Conservation (phyloP, 352 stramenopile species). For the Globisporangium cystogenes region DNA sequence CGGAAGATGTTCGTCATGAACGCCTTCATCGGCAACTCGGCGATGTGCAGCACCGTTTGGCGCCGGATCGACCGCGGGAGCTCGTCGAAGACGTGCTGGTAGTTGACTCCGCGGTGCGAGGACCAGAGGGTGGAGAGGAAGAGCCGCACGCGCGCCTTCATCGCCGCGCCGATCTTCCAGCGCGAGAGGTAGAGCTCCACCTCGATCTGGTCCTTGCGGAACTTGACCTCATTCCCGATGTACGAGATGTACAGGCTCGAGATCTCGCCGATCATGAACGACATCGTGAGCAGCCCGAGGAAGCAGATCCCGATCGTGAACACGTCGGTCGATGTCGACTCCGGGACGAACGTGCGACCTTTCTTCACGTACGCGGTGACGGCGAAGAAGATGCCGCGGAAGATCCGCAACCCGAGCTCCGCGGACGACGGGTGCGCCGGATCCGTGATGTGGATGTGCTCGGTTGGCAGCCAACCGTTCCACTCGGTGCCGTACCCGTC, state of each 20-base stretch:
- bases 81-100: slow-evolving; percentile 44
- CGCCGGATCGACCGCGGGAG: slow-evolving; percentile 36
- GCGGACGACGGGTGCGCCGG: slow-evolving; percentile 19
- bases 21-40: slow-evolving; percentile 23
- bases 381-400: slow-evolving; percentile 49
- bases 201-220: slow-evolving; percentile 59
- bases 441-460: slow-evolving; percentile 28
- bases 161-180: slow-evolving; percentile 29
- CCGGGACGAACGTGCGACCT: slow-evolving; percentile 27
- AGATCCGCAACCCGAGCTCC: slow-evolving; percentile 30
- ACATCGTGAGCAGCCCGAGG: slow-evolving; percentile 41
- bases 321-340: slow-evolving; percentile 23
- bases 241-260: slow-evolving; percentile 63
- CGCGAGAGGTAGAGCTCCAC: slow-evolving; percentile 40
- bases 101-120: slow-evolving; percentile 42
- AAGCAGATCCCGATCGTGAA: slow-evolving; percentile 61
- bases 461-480: slow-evolving; percentile 40
- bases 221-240: slow-evolving; percentile 57
- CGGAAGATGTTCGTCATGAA: slow-evolving; percentile 27
- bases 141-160: slow-evolving; percentile 36
- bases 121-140: slow-evolving; percentile 58
- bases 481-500: slow-evolving; percentile 42
- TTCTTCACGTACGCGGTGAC: slow-evolving; percentile 64
- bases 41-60: slow-evolving; percentile 44
- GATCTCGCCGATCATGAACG: slow-evolving; percentile 70